Evolutionary conservation across 768 basidiomycete genomes (phyloP), one percentile per base, ranked within the genome.

Genomic region (Trametes cubensis): DNA sequence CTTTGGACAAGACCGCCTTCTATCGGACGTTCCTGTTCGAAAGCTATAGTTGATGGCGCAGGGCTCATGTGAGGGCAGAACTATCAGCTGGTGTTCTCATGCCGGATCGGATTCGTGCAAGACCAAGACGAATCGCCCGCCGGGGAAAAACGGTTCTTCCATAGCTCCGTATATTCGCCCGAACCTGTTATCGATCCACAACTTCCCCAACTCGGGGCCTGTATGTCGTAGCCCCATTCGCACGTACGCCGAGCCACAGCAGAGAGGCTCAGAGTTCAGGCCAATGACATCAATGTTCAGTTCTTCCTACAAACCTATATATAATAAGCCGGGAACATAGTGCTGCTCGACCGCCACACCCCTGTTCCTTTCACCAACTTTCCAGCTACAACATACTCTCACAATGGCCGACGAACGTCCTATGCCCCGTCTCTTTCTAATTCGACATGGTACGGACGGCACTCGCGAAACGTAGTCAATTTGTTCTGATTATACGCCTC

Each of bases 361-460:
- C 10, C 21, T 48, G 21, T 26, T 45, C 60, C 28, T 11, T 6
- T 13, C 34, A 49, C 38, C 26, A 23, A 28, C 13, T n/a, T n/a
- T n/a, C 34, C 30, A 6, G 21, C 25, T n/a, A 11, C 21, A 1
- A 20, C 20, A 18, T 1, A 21, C 25, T 26, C 2, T 30, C 41
- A 38, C 13, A 20, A 68, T 68, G 65, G 60, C 65, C 17, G 58
- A 34, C 34, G 34, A 58, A 25, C 65, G 72, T 13, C 71, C 71
- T 25, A 77, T 81, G 73, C 83, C 83, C 23, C 77, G 83, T 60
- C 79, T 85, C 38, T 82, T 83, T 65, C 69, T 85, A 44, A 75
- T 85, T 64, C 79, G 84, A 48, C 84, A 85, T 64, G 84, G 82
- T 79, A 50, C 26, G 60, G 42, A n/a, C 15, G 5, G 10, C 21